Conservation (phyloP, 495 filamentous ascomycete genomes). For the Saxophila tyrrhenica region DNA sequence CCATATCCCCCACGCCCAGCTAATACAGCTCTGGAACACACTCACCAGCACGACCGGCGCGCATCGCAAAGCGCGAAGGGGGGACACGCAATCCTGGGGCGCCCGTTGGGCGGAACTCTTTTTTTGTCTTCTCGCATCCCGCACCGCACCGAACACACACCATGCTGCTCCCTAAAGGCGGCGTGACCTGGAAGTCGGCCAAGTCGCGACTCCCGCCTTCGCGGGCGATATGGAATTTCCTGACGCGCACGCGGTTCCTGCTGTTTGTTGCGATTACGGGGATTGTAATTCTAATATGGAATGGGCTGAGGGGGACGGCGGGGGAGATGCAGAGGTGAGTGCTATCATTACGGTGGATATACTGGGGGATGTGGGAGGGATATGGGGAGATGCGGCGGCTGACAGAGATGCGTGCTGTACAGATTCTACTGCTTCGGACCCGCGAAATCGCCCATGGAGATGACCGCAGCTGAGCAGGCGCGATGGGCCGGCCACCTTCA, state of each 20-base stretch:
- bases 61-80: not conserved
- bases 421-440: slow-evolving; percentile 98
- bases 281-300: slow-evolving; percentile 77
- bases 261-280: slow-evolving; percentile 60
- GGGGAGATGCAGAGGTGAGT: slow-evolving; percentile 84
- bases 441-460: slow-evolving; percentile 82
- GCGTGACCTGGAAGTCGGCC: slow-evolving; percentile 86
- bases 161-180: slow-evolving; percentile 79
- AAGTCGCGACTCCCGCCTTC: slow-evolving; percentile 70
- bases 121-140: too few relatives aligned
- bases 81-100: not conserved
- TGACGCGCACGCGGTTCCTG: slow-evolving; percentile 71
- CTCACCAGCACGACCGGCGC: not conserved
- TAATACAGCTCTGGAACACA: not conserved
- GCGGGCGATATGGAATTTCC: slow-evolving; percentile 62
- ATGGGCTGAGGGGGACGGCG: slow-evolving; percentile 68
- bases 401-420: slow-evolving; percentile 9
- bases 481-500: slow-evolving; percentile 79
- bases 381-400: slow-evolving; percentile 1
- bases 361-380: slow-evolving; percentile 3
- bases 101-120: not conserved
- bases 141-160: not conserved
- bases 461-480: slow-evolving; percentile 79
- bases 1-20: not conserved
- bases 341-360: not conserved